A percentile compares a stretch with the other conserved stretches of the same genome.
phyloP scores from a whole-genome alignment of 768 basidiomycete species.

The Mycena latifolia region DNA sequence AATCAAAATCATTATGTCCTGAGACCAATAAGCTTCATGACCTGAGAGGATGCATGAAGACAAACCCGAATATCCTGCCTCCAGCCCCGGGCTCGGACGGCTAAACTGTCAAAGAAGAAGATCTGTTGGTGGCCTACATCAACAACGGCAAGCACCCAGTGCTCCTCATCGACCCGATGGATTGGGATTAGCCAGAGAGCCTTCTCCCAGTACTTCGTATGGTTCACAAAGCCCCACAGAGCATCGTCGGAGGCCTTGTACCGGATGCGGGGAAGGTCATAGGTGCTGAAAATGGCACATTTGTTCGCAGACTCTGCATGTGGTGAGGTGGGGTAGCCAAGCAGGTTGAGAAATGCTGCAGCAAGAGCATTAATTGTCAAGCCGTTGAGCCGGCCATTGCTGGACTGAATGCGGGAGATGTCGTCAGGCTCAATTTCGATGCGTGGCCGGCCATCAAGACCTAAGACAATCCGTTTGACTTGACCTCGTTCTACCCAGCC shows the following conservation, averaged over 20 bases:
- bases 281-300: constrained; percentile 34
- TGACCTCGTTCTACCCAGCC: background rate
- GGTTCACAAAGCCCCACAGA: constrained; percentile 38
- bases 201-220: constrained; percentile 45
- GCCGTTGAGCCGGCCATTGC: constrained; percentile 40
- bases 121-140: constrained; percentile 29
- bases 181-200: constrained; percentile 52
- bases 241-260: constrained; percentile 33
- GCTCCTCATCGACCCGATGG: constrained; percentile 38
- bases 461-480: background rate
- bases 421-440: background rate
- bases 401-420: background rate
- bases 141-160: constrained; percentile 49
- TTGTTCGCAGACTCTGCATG: background rate
- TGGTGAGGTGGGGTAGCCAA: background rate
- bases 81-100: constrained; percentile 11
- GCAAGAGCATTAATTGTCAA: constrained; percentile 43
- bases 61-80: constrained; percentile 27
- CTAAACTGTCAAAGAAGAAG: constrained; percentile 49
- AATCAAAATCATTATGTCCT: constrained; percentile 31
- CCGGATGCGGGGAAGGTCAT: constrained; percentile 34
- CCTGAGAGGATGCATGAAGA: background rate
- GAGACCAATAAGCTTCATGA: background rate
- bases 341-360: constrained; percentile 31
- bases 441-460: background rate